These are phyloP conservation scores for Coniochaeta sp. DNA, from an alignment of 2,329 filamentous ascomycete genomes.

Conservation along the genomic window DNA sequence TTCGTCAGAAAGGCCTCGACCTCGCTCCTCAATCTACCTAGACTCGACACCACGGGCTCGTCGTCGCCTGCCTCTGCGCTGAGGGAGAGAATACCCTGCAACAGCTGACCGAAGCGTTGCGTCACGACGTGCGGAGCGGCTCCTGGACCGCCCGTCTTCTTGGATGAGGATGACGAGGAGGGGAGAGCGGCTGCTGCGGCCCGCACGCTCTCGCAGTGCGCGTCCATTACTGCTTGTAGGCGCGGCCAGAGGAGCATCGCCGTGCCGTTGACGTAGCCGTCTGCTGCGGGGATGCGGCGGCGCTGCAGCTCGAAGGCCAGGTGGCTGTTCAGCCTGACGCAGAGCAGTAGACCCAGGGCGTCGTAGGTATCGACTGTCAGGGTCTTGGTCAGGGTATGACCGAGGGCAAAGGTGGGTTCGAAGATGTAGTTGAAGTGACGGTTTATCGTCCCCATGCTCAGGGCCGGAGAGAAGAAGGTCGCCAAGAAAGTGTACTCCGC, in stretches of 20 bases:
- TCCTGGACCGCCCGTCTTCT: conserved; percentile 47
- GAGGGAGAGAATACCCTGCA: conserved; percentile 76
- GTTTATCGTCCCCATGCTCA: conserved; percentile 70
- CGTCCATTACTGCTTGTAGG: conserved; percentile 88
- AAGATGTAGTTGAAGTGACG: conserved; percentile 85
- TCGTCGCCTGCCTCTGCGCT: conserved; percentile 91
- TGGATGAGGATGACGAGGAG: conserved; percentile 33
- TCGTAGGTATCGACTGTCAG: conserved; percentile 75
- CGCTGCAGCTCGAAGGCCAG: conserved; percentile 91
- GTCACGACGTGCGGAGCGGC: conserved; percentile 87
- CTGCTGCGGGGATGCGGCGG: conserved; percentile 79
- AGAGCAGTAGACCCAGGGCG: conserved; percentile 80
- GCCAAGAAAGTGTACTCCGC: conserved; percentile 93
- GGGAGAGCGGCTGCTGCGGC: conserved; percentile 48
- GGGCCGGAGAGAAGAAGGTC: conserved; percentile 75
- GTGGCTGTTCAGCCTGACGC: conserved; percentile 87
- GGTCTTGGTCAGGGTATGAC: conserved; percentile 66
- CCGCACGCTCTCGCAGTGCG: conserved; percentile 82
- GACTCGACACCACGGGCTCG: conserved; percentile 79
- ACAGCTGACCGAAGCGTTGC: conserved; percentile 89
- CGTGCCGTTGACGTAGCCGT: conserved; percentile 88
- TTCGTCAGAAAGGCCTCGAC: conserved; percentile 78
- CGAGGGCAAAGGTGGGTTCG: conserved; percentile 80
- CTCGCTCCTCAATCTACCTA: conserved; percentile 70
- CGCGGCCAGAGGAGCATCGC: conserved; percentile 96